These are phyloP conservation scores for Eutrema yunnanense DNA, from an alignment of 345 rosid genomes.

Conservation along the genomic window DNA sequence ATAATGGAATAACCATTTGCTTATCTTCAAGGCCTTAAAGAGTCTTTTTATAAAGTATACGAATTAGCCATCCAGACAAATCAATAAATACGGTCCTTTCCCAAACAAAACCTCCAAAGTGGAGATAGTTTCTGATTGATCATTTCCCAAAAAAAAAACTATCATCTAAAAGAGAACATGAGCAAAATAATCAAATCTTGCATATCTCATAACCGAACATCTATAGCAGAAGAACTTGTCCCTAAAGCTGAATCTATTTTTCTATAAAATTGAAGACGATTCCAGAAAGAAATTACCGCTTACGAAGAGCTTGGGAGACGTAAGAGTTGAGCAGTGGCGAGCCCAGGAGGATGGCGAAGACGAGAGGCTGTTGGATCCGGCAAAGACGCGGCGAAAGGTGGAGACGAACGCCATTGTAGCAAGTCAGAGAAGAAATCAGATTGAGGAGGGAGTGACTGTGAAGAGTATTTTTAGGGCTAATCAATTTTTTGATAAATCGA, in stretches of 20 bases:
- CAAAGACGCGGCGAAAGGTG: slow-evolving; percentile 40
- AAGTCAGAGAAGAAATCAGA: not conserved
- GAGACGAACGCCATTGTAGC: slow-evolving; percentile 55
- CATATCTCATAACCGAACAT: not conserved
- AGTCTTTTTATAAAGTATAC: not conserved
- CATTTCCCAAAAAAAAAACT: not conserved
- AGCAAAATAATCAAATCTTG: not conserved
- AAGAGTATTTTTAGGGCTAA: not conserved
- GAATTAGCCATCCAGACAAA: not conserved
- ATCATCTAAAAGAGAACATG: not conserved
- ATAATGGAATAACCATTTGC: not conserved
- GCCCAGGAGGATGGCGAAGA: slow-evolving; percentile 26
- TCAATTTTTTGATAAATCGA: not conserved
- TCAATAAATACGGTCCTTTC: not conserved
- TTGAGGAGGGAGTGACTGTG: not conserved
- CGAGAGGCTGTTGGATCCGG: slow-evolving; percentile 29
- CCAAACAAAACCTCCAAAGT: no score
- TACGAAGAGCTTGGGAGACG: slow-evolving; percentile 76
- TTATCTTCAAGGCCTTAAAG: not conserved
- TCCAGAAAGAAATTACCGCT: slow-evolving; percentile 41
- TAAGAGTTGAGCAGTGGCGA: slow-evolving; percentile 57
- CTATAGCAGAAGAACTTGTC: not conserved
- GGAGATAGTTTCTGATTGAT: not conserved
- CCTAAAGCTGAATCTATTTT: not conserved
- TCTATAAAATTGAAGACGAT: not conserved